Conservation (phyloP, 1,284 basidiomycete species). For the Cutaneotrichosporon mucoides region DNA sequence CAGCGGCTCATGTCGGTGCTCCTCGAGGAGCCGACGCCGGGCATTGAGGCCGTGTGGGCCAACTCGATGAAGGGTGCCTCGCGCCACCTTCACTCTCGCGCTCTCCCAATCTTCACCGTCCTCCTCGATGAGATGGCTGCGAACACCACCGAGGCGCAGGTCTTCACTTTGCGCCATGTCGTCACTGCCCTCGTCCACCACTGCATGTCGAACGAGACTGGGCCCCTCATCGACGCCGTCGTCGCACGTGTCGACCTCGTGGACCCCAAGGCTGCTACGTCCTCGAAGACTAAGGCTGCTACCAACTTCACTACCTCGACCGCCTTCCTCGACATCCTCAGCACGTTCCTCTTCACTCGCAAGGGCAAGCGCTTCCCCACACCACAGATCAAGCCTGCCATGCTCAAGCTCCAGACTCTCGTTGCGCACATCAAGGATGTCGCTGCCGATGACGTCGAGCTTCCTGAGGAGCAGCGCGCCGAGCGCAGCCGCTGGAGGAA, state of each 20-base stretch:
- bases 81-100: conserved; percentile 71
- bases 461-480: conserved; percentile 1
- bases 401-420: conserved; percentile 33
- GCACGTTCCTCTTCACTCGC: conserved; percentile 51
- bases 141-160: conserved; percentile 36
- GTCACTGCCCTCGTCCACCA: conserved; percentile 77
- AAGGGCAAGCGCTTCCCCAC: conserved; percentile 53
- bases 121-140: conserved; percentile 46
- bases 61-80: conserved; percentile 54
- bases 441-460: conserved; percentile 1
- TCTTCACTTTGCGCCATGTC: conserved; percentile 50
- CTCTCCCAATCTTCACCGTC: conserved; percentile 59
- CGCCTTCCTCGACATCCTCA: conserved; percentile 33
- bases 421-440: conserved; percentile 15
- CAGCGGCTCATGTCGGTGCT: conserved; percentile 31
- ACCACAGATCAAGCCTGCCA: conserved; percentile 47
- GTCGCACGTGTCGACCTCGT: conserved; percentile 23
- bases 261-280: conserved; percentile 13
- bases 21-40: conserved; percentile 29
- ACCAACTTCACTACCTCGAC: conserved; percentile 9
- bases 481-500: conserved; percentile 23
- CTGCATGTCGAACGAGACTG: conserved; percentile 62
- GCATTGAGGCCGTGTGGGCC: conserved; percentile 43
- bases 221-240: conserved; percentile 56
- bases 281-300: conserved; percentile 7